Percentiles rank a stretch among this genome's conserved stretches.
Conservation (phyloP, 108 stramenopile species). For the Pseudonitzschia multiseries region DNA sequence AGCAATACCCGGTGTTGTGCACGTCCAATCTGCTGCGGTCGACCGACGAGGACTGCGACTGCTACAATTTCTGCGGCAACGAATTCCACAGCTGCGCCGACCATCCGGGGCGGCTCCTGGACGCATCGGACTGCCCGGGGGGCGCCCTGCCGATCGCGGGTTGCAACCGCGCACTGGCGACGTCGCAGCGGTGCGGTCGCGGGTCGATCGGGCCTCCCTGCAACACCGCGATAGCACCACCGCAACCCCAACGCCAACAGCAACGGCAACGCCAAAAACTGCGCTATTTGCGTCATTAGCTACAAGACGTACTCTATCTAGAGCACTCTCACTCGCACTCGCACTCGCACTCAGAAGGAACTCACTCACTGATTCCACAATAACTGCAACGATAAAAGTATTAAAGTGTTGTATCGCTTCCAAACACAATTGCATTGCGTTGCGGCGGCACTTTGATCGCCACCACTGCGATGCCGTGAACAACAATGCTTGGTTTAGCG, state of each 20-base stretch:
- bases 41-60: constrained; percentile 21
- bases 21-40: constrained; percentile 20
- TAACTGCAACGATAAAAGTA: too few species aligned
- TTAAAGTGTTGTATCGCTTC: too few species aligned
- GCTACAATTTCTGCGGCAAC: constrained; percentile 30
- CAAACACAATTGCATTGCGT: too few species aligned
- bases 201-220: constrained; percentile 13
- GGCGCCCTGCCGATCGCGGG: neutral
- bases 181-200: constrained; percentile 13
- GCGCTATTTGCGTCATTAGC: neutral
- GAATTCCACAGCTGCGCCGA: constrained; percentile 20
- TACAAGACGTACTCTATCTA: too few species aligned
- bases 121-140: neutral
- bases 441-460: too few species aligned
- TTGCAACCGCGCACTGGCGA: constrained; percentile 9
- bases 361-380: too few species aligned
- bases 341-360: too few species aligned
- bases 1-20: constrained; percentile 24
- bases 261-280: too few species aligned
- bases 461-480: too few species aligned
- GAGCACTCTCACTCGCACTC: too few species aligned
- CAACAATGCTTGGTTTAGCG: too few species aligned
- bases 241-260: too few species aligned
- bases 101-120: constrained; percentile 14
- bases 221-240: neutral